Conservation (phyloP, 2,329 filamentous ascomycete genomes). For the Boeremia exigua region DNA sequence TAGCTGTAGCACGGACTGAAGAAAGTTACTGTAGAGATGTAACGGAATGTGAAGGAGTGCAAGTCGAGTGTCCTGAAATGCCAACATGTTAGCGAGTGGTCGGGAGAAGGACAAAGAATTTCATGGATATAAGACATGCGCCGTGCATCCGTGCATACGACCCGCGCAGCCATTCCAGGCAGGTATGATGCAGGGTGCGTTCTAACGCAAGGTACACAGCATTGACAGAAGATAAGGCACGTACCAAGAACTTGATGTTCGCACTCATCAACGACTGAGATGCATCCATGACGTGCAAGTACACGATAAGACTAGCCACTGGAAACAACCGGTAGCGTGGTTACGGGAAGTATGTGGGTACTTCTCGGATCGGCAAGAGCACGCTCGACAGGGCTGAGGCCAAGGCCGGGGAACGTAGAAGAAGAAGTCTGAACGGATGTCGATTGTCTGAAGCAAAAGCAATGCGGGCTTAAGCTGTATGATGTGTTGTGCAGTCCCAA, state of each 20-base stretch:
- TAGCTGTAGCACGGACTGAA: slow-evolving; percentile 86
- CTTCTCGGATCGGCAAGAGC: slow-evolving; percentile 28
- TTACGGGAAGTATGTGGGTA: slow-evolving; percentile 37
- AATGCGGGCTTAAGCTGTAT: slow-evolving; percentile 26
- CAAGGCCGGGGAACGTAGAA: slow-evolving; percentile 29
- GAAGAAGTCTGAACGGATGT: slow-evolving; percentile 38
- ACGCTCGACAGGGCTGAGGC: slow-evolving; percentile 36
- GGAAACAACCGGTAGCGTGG: slow-evolving; percentile 39
- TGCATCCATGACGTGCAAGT: slow-evolving; percentile 48
- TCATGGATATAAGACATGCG: slow-evolving; percentile 37
- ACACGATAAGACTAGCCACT: slow-evolving; percentile 42
- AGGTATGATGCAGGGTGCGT: slow-evolving; percentile 28
- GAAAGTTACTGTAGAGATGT: slow-evolving; percentile 74
- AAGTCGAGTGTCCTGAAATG: slow-evolving; percentile 77
- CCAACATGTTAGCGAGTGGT: slow-evolving; percentile 45
- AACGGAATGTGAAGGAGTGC: slow-evolving; percentile 91
- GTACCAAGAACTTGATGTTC: slow-evolving; percentile 57
- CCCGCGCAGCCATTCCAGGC: slow-evolving; percentile 32
- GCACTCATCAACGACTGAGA: slow-evolving; percentile 56
- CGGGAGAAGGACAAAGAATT: neutral
- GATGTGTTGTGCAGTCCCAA: neutral
- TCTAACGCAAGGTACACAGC: slow-evolving; percentile 26
- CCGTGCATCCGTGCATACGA: slow-evolving; percentile 33
- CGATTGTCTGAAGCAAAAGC: slow-evolving; percentile 33
- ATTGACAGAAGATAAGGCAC: slow-evolving; percentile 35